Conservation (phyloP, 2,329 filamentous ascomycete genomes). For the Phyllosticta citrichinensis region DNA sequence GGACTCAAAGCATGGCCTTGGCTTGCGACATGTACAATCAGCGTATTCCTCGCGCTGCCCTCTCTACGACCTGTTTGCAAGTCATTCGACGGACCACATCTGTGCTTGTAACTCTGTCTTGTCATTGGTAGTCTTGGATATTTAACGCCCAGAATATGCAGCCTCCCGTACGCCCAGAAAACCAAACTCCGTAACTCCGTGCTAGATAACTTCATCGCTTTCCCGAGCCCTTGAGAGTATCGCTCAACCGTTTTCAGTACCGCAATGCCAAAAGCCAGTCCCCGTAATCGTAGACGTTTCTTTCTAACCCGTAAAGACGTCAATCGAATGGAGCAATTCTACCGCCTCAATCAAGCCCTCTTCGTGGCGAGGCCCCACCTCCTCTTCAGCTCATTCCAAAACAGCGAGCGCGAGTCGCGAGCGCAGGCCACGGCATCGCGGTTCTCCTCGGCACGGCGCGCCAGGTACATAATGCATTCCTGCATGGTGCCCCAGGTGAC, state of each 20-base stretch:
- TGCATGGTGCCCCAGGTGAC: slow-evolving; percentile 47
- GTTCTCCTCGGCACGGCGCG: slow-evolving; percentile 49
- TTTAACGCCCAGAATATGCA: not conserved
- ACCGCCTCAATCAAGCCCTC: not conserved
- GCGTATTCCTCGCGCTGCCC: not conserved
- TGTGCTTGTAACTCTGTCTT: not conserved
- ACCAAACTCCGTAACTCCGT: not conserved
- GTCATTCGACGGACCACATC: not conserved
- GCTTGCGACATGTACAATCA: not conserved
- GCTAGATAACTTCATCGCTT: not conserved
- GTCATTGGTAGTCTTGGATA: not conserved
- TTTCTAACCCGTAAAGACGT: not conserved
- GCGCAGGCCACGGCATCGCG: slow-evolving; percentile 14
- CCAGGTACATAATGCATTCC: slow-evolving; percentile 72
- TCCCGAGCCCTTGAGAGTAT: not conserved
- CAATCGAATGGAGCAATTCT: not conserved
- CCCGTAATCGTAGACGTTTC: not conserved
- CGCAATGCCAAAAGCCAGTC: not conserved
- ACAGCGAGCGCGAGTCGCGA: slow-evolving; percentile 1
- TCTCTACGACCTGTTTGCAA: not conserved
- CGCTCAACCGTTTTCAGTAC: not conserved
- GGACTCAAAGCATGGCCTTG: not conserved
- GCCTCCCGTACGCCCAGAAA: not conserved
- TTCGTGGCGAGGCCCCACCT: not conserved
- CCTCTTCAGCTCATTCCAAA: slow-evolving; percentile 10